These are phyloP conservation scores for Guillardia theta DNA, from an alignment of 78 protist genomes.

Conservation along the genomic window DNA sequence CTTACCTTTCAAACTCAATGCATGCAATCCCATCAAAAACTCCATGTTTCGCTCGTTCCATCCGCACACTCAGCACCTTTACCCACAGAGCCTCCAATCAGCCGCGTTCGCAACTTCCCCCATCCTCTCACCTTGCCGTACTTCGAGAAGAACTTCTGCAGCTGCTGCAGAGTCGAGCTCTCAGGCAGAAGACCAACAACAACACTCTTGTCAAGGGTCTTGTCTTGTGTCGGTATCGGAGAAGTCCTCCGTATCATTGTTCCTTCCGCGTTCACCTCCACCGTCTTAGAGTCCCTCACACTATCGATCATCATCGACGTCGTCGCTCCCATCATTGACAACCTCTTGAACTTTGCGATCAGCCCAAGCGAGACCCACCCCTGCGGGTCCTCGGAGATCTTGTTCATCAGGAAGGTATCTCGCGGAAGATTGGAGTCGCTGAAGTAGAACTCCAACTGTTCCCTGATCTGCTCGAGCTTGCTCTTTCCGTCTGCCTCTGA, in stretches of 20 bases:
- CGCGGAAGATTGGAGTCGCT: slow-evolving; percentile 26
- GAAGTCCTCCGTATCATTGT: not conserved
- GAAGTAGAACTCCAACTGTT: slow-evolving; percentile 36
- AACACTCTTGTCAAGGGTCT: not conserved
- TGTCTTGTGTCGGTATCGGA: not conserved
- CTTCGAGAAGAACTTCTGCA: not conserved
- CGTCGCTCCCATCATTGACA: not conserved
- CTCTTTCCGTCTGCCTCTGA: too few species aligned
- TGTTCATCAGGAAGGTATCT: not conserved
- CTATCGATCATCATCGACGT: not conserved
- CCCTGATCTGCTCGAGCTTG: too few species aligned
- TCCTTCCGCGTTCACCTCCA: not conserved
- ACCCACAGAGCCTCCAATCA: too few species aligned
- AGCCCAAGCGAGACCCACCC: not conserved
- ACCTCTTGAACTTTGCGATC: not conserved
- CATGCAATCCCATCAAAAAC: not conserved
- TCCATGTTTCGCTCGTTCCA: not conserved
- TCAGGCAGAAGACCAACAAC: not conserved
- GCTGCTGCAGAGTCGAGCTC: not conserved
- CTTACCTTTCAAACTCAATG: slow-evolving; percentile 17
- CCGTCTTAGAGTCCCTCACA: not conserved
- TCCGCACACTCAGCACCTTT: not conserved
- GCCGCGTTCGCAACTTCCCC: too few species aligned
- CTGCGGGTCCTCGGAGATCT: not conserved
- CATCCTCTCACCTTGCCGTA: not conserved